phyloP scores from a whole-genome alignment of 768 basidiomycete genomes.

The Neoboletus magnificus region DNA sequence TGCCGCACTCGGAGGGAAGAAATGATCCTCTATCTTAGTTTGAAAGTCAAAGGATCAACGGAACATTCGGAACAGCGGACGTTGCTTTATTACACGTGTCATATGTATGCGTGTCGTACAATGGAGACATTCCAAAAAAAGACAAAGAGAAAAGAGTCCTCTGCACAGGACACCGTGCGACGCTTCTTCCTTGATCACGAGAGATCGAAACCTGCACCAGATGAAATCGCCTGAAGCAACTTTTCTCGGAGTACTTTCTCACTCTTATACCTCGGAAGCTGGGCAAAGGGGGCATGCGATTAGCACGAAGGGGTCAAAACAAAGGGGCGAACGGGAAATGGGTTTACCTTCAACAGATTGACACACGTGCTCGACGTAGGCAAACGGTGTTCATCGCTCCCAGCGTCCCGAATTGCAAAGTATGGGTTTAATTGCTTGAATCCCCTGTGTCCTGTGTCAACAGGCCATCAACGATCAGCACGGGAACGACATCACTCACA shows the following conservation, averaged over 20 bases:
- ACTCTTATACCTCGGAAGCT: conserved; percentile 71
- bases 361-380: conserved; percentile 86
- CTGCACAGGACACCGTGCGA: not conserved
- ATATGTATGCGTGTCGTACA: not conserved
- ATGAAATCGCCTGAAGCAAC: conserved; percentile 80
- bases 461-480: not conserved
- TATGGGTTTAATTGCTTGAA: conserved; percentile 86
- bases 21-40: not conserved
- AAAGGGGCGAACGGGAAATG: not conserved
- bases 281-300: not conserved
- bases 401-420: conserved; percentile 84
- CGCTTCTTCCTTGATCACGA: conserved; percentile 45
- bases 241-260: conserved; percentile 68
- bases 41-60: conserved; percentile 4
- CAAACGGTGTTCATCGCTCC: conserved; percentile 64
- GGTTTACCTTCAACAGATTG: conserved; percentile 78
- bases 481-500: conserved; percentile 47
- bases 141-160: not conserved
- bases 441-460: conserved; percentile 44
- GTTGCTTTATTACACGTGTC: conserved; percentile 5
- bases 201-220: conserved; percentile 90
- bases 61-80: conserved; percentile 9
- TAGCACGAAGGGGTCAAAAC: not conserved
- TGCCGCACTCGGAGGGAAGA: conserved; percentile 28
- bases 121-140: not conserved